Conservation (phyloP, 176 grass and related monocot species). For the Avena insularis region DNA sequence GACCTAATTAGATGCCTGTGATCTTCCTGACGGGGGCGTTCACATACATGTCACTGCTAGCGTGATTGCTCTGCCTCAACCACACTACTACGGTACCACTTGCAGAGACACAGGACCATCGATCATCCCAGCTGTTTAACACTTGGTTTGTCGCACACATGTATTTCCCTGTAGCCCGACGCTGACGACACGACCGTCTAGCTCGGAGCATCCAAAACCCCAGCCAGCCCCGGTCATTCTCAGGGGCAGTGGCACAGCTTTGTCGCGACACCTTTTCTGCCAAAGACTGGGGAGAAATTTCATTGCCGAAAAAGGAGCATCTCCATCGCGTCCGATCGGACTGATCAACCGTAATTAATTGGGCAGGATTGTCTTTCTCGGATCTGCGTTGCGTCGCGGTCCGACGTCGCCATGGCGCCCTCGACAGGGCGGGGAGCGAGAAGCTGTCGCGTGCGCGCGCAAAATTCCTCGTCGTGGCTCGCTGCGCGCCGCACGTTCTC, state of each 20-base stretch:
- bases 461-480: neutral
- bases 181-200: constrained; percentile 8
- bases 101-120: too few species aligned
- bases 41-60: constrained; percentile 21
- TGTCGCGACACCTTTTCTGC: neutral
- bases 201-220: too few species aligned
- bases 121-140: constrained; percentile 21
- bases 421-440: neutral
- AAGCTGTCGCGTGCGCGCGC: neutral
- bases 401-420: neutral
- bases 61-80: constrained; percentile 39
- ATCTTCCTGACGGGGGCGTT: neutral
- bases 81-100: too few species aligned
- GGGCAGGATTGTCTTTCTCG: constrained; percentile 36
- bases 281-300: neutral
- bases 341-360: neutral
- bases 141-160: neutral
- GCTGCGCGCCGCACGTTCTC: constrained; percentile 4
- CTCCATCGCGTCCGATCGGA: neutral
- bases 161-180: constrained; percentile 2
- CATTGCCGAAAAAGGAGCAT: neutral
- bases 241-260: constrained; percentile 23
- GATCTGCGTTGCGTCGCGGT: neutral
- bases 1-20: neutral
- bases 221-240: neutral